Evolutionary conservation across 2,329 filamentous ascomycete species (phyloP), one percentile per base, ranked within the genome.

Genomic region (Parasarocladium wereldwijsianum): DNA sequence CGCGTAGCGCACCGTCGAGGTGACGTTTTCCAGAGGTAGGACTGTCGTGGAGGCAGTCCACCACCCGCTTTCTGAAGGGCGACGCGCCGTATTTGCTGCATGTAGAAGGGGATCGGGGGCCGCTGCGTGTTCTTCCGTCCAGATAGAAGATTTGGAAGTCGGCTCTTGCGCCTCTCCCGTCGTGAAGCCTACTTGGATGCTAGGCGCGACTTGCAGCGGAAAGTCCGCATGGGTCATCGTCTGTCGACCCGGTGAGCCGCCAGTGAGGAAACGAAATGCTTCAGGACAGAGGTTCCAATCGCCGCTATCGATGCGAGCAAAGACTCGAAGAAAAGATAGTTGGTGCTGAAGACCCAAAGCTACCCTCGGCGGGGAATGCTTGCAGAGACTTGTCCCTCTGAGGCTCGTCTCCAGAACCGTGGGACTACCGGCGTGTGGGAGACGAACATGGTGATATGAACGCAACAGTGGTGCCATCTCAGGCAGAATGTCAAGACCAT

Each of bases 121-220:
- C n/a, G n/a, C n/a, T n/a, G n/a, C n/a, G n/a, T n/a, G n/a, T n/a
- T n/a, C n/a, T n/a, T n/a, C n/a, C n/a, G n/a, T n/a, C n/a, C n/a
- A n/a, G n/a, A n/a, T n/a, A n/a, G n/a, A n/a, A n/a, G n/a, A n/a
- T n/a, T n/a, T n/a, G n/a, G n/a, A n/a, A n/a, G n/a, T n/a, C n/a
- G n/a, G n/a, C n/a, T n/a, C n/a, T n/a, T n/a, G n/a, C n/a, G n/a
- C n/a, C n/a, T n/a, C n/a, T 23, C 45, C 45, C 2, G 43, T 49
- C 17, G 45, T 50, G 36, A 58, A 62, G 3, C 58, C 58, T 2
- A 58, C 17, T 35, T 64, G 59, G 10, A 61, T 21, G 26, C 47
- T 58, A 1, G 60, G 56, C 1, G 52, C 35, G 1, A 41, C 38
- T 23, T 42, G 39, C 14, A 43, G 36, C 1, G 47, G 45, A 8